Base-by-base conservation (phyloP, 2,329 filamentous ascomycete species). In the Cyclaneusma minus region DNA sequence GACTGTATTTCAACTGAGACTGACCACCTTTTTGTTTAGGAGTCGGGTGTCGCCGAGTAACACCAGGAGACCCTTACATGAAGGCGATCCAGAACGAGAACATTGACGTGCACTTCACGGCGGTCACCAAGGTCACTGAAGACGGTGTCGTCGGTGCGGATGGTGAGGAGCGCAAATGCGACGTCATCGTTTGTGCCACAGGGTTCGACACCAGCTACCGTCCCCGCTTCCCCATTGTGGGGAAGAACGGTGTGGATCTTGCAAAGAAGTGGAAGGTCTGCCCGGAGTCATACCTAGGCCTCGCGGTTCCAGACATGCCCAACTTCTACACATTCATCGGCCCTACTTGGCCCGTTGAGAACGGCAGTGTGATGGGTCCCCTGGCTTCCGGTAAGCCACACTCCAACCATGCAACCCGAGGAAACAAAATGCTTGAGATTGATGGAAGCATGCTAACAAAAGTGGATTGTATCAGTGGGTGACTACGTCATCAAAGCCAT, bases 101-200 rank as follows among this genome's bases (percentile, higher is more conserved):
- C 27, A 56, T 63, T 2, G 54, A 62, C 35, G 58, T 63, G 0
- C 56, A 62, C 34, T 63, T 62, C 36, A 56, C 58, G 2, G 45
- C 52, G 2, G 58, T 61, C 3, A 44, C 43, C 9, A 47, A 49
- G 15, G 53, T 60, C 30, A 61, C 58, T 1, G 50, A 56, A 32
- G 51, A 54, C 3, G 57, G 57, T 2, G 50, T 60, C 1, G 45
- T 60, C 1, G 55, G 55, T 7, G 47, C 38, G 5, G 51, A 61
- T 25, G 56, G 56, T 48, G 25, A 39, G 40, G 30, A 30, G 8
- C 14, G 34, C 4, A 32, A 38, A 10, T 21, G 48, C 19, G 55
- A 59, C 31, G 42, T 41, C n/a, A 37, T 58, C 0, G 41, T 56
- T 12, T 49, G 44, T 22, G 49, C 49, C n/a, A 51, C 47, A 1